Conservation (phyloP, 2,329 filamentous ascomycete genomes). For the Pseudogymnoascus pannorum region DNA sequence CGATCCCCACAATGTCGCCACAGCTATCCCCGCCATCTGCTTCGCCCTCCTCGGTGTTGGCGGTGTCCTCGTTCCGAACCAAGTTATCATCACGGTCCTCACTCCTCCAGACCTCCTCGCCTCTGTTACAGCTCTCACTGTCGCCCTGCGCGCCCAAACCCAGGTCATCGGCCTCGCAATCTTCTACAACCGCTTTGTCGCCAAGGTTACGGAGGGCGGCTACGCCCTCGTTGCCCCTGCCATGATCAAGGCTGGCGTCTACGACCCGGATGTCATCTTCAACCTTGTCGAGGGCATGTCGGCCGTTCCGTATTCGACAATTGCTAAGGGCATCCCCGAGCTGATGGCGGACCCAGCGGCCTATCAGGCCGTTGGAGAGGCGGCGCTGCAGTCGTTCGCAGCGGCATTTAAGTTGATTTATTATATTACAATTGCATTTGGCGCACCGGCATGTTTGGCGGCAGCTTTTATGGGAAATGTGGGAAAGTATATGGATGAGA, state of each 20-base stretch:
- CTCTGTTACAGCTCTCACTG: slow-evolving; percentile 56
- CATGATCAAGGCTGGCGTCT: background rate
- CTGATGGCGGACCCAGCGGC: background rate
- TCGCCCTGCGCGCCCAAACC: slow-evolving; percentile 58
- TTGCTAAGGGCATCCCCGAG: background rate
- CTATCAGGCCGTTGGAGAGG: background rate
- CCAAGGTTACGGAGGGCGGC: slow-evolving; percentile 26
- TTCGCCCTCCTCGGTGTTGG: slow-evolving; percentile 57
- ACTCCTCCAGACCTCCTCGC: slow-evolving; percentile 62
- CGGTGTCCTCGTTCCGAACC: slow-evolving; percentile 57
- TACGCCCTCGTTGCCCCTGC: background rate
- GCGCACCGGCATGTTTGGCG: slow-evolving; percentile 39
- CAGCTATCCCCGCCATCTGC: slow-evolving; percentile 48
- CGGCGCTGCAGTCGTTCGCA: background rate
- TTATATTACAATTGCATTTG: slow-evolving; percentile 45
- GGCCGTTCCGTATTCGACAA: background rate
- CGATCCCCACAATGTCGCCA: slow-evolving; percentile 42
- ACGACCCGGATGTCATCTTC: background rate
- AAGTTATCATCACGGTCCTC: slow-evolving; percentile 59
- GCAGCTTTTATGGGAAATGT: slow-evolving; percentile 45
- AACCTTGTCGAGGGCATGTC: background rate
- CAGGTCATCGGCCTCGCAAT: slow-evolving; percentile 54
- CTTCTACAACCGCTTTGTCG: slow-evolving; percentile 43
- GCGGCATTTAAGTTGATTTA: slow-evolving; percentile 44
- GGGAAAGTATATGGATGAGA: slow-evolving; percentile 39